These are phyloP conservation scores for Boletus sp. DNA, from an alignment of 768 basidiomycete genomes.

Conservation along the genomic window DNA sequence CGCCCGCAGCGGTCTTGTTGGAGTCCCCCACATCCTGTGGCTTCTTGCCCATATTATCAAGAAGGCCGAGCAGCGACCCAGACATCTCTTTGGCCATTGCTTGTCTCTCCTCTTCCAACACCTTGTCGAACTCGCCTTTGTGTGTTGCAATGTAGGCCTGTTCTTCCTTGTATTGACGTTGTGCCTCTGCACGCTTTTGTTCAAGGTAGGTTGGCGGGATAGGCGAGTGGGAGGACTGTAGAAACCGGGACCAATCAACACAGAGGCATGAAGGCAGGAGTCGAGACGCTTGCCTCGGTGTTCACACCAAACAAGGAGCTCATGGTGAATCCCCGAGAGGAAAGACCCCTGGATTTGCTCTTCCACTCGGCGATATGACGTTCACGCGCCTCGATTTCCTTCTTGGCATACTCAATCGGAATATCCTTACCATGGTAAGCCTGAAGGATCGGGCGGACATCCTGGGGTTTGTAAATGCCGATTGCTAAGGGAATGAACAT, in stretches of 20 bases:
- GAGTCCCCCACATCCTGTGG: conserved; percentile 1
- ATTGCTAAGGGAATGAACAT: conserved; percentile 54
- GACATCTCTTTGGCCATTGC: conserved; percentile 47
- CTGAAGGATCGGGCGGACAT: conserved; percentile 84
- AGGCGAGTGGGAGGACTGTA: conserved; percentile 27
- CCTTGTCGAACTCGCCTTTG: conserved; percentile 47
- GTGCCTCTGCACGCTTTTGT: conserved; percentile 49
- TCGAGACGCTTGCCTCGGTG: conserved; percentile 26
- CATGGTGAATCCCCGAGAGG: conserved; percentile 41
- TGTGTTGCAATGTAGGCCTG: conserved; percentile 49
- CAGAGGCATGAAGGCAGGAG: neutral
- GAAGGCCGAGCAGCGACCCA: conserved; percentile 37
- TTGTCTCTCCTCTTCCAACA: conserved; percentile 51
- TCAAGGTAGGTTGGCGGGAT: conserved; percentile 51
- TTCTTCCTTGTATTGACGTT: conserved; percentile 50
- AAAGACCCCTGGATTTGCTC: conserved; percentile 37
- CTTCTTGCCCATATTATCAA: conserved; percentile 28
- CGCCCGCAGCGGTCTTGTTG: conserved; percentile 4
- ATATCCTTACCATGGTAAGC: conserved; percentile 88
- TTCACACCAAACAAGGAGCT: conserved; percentile 41
- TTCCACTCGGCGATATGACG: conserved; percentile 82
- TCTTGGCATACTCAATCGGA: conserved; percentile 82
- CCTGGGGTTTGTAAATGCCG: conserved; percentile 82
- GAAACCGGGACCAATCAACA: neutral
- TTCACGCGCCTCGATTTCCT: conserved; percentile 79